phyloP scores from a whole-genome alignment of 139 green algal genomes.

The Tetraselmis striata region DNA sequence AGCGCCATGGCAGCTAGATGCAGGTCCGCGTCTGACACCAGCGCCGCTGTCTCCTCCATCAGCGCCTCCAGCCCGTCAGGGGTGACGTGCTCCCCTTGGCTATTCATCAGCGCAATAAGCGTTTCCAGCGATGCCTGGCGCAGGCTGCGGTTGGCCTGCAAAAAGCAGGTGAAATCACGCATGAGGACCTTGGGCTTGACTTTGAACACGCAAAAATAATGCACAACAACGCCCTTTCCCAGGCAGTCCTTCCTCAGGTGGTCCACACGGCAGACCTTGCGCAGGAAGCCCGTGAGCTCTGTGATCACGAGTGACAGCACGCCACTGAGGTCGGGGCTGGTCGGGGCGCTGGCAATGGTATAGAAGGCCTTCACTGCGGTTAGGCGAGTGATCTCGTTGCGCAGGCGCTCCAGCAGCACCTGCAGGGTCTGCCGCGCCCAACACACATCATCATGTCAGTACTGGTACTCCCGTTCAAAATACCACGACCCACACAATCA shows the following conservation, averaged over 20 bases:
- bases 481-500: too few relatives aligned
- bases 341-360: conserved; percentile 54
- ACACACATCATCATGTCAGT: too few relatives aligned
- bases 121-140: conserved; percentile 64
- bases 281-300: conserved; percentile 82
- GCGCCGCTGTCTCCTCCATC: conserved; percentile 40
- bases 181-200: neutral
- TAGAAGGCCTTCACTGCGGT: conserved; percentile 72
- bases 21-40: conserved; percentile 75
- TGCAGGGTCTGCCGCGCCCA: conserved; percentile 37
- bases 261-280: conserved; percentile 70
- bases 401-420: conserved; percentile 79
- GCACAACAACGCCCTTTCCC: too few relatives aligned
- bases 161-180: neutral
- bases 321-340: conserved; percentile 40
- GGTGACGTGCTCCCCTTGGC: neutral
- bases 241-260: too few relatives aligned
- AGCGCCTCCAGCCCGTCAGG: neutral
- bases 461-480: too few relatives aligned
- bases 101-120: conserved; percentile 23
- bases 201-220: too few relatives aligned
- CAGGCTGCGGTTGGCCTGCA: conserved; percentile 64
- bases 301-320: conserved; percentile 39
- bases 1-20: conserved; percentile 64
- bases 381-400: conserved; percentile 87